Percentiles rank a stretch among this genome's conserved stretches.
These are phyloP conservation scores for Coleophoma eucalyptorum DNA, from an alignment of 2,329 filamentous ascomycete genomes.

Conservation along the genomic window DNA sequence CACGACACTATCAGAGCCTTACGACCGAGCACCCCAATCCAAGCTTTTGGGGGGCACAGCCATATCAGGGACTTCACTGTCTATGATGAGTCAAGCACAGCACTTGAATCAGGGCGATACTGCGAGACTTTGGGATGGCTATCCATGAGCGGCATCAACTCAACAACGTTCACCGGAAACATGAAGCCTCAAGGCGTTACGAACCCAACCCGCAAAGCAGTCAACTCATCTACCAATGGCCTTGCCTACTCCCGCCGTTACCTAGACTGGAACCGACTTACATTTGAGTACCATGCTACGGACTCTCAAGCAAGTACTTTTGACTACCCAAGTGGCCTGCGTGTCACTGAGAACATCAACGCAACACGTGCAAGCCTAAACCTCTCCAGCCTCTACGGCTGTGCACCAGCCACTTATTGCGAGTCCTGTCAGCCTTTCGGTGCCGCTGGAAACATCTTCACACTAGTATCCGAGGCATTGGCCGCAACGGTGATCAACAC, in stretches of 20 bases:
- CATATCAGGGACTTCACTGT: constrained; percentile 80
- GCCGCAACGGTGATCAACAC: constrained; percentile 61
- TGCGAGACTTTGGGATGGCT: constrained; percentile 93
- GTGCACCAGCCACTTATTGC: constrained; percentile 75
- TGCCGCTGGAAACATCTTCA: constrained; percentile 69
- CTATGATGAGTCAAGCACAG: constrained; percentile 74
- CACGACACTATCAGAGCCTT: constrained; percentile 72
- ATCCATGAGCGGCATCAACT: constrained; percentile 63
- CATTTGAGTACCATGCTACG: constrained; percentile 71
- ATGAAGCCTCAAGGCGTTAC: constrained; percentile 16
- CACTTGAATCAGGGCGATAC: constrained; percentile 75
- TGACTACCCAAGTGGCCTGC: constrained; percentile 66
- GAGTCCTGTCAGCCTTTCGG: constrained; percentile 76
- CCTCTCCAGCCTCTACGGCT: constrained; percentile 72
- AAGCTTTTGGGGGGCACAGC: constrained; percentile 83
- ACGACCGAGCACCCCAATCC: constrained; percentile 76
- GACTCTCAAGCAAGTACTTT: constrained; percentile 68
- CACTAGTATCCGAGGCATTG: constrained; percentile 55
- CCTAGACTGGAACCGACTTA: constrained; percentile 87
- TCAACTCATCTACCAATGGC: constrained; percentile 17
- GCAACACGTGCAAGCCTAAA: constrained; percentile 63
- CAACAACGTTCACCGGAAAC: constrained; percentile 17
- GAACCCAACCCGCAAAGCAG: constrained; percentile 26
- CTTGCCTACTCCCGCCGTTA: constrained; percentile 68
- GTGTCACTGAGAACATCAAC: constrained; percentile 66